These are phyloP conservation scores for Cryptococcus sp. DNA, from an alignment of 1,284 basidiomycete species.

Conservation along the genomic window DNA sequence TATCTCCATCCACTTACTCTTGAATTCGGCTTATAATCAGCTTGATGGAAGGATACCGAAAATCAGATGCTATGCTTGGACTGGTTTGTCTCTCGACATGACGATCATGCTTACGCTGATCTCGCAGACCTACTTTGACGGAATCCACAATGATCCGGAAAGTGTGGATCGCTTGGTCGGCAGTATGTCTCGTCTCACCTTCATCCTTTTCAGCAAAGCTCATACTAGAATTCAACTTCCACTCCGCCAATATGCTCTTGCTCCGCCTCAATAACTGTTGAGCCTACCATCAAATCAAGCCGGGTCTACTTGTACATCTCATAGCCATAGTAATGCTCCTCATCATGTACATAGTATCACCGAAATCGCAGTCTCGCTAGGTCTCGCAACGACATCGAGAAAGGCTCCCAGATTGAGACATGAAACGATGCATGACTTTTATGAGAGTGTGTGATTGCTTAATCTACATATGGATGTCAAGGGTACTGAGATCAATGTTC, in stretches of 20 bases:
- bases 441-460: no score
- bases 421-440: no score
- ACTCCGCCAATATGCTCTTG: constrained; percentile 30
- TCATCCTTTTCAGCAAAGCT: background rate
- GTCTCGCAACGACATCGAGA: no score
- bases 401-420: no score
- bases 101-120: background rate
- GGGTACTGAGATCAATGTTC: no score
- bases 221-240: constrained; percentile 30
- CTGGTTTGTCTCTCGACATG: background rate
- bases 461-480: no score
- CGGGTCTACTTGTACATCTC: no score
- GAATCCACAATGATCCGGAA: constrained; percentile 39
- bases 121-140: constrained; percentile 17
- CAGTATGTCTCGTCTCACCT: constrained; percentile 8
- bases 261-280: constrained; percentile 24
- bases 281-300: background rate
- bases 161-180: constrained; percentile 29
- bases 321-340: no score
- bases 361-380: no score
- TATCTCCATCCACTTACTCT: background rate
- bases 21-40: constrained; percentile 2
- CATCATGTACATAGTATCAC: no score
- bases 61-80: constrained; percentile 36
- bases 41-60: constrained; percentile 42